phyloP scores from a whole-genome alignment of 306 rosid genomes.

The Potentilla sterilis region DNA sequence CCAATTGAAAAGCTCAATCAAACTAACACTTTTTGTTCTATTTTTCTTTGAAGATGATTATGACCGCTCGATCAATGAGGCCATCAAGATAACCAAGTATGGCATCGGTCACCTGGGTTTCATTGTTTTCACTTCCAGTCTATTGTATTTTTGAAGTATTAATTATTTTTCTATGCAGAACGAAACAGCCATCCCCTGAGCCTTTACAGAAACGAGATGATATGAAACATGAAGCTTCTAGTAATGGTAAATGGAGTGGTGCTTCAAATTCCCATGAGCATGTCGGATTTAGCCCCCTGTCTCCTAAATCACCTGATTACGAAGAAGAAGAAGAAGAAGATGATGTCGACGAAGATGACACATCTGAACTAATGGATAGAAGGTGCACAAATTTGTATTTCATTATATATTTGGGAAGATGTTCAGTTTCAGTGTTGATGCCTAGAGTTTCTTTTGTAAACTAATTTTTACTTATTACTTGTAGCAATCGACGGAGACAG shows the following conservation, averaged over 20 bases:
- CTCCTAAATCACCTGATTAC: slow-evolving; percentile 71
- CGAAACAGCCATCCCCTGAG: slow-evolving; percentile 79
- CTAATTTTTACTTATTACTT: slow-evolving; percentile 27
- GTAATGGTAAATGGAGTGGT: slow-evolving; percentile 75
- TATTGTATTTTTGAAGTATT: slow-evolving; percentile 12
- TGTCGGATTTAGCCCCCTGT: slow-evolving; percentile 53
- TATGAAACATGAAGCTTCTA: slow-evolving; percentile 58
- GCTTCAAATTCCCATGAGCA: slow-evolving; percentile 52
- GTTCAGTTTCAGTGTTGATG: slow-evolving; percentile 1
- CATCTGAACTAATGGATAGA: slow-evolving; percentile 61
- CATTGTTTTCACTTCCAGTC: background rate
- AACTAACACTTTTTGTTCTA: background rate
- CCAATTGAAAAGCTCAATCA: background rate
- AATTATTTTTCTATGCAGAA: slow-evolving; percentile 41
- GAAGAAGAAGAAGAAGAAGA: slow-evolving; percentile 49
- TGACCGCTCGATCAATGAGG: slow-evolving; percentile 93
- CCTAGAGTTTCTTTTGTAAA: slow-evolving; percentile 3
- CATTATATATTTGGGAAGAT: background rate
- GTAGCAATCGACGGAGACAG: slow-evolving; percentile 75
- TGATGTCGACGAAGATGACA: slow-evolving; percentile 57
- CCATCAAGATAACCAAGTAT: slow-evolving; percentile 97
- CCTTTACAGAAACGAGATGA: slow-evolving; percentile 58
- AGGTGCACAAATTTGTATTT: slow-evolving; percentile 38
- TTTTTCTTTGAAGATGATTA: slow-evolving; percentile 71
- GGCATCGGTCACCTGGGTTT: slow-evolving; percentile 19